Percentiles rank a stretch among this genome's conserved stretches.
These are phyloP conservation scores for Floccularia luteovirens DNA, from an alignment of 768 basidiomycete genomes.

Conservation along the genomic window DNA sequence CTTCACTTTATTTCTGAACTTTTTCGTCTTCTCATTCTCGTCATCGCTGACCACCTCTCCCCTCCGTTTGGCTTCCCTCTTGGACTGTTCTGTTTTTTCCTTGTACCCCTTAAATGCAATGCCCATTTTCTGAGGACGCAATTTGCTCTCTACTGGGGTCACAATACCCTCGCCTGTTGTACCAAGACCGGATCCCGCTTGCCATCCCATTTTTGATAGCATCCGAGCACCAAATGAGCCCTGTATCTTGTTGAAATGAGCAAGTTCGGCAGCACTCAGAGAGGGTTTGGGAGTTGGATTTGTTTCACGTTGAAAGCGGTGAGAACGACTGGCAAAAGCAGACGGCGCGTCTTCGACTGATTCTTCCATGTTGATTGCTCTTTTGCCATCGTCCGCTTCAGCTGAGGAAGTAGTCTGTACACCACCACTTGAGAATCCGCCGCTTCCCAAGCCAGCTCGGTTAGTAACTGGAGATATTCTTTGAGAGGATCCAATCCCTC, in stretches of 20 bases:
- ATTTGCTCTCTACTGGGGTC: constrained; percentile 79
- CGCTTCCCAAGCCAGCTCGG: constrained; percentile 16
- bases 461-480: constrained; percentile 20
- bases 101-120: constrained; percentile 83
- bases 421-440: constrained; percentile 24
- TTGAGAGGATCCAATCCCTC: constrained; percentile 30
- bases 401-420: too few species aligned
- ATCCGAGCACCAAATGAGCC: constrained; percentile 81
- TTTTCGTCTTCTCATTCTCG: constrained; percentile 44
- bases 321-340: constrained; percentile 26
- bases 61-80: constrained; percentile 67
- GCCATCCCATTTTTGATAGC: constrained; percentile 96
- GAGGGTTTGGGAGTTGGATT: constrained; percentile 39
- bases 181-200: constrained; percentile 74
- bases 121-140: constrained; percentile 82
- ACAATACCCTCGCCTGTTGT: constrained; percentile 72
- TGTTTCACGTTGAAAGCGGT: constrained; percentile 45
- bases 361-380: too few species aligned
- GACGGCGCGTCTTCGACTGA: constrained; percentile 31
- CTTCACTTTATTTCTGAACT: constrained; percentile 42
- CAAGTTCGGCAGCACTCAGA: constrained; percentile 57
- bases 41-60: constrained; percentile 74
- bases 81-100: constrained; percentile 83
- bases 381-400: too few species aligned
- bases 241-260: constrained; percentile 79